Evolutionary conservation across 768 basidiomycete species (phyloP), one percentile per base, ranked within the genome.

Genomic region (Jaapia argillacea): DNA sequence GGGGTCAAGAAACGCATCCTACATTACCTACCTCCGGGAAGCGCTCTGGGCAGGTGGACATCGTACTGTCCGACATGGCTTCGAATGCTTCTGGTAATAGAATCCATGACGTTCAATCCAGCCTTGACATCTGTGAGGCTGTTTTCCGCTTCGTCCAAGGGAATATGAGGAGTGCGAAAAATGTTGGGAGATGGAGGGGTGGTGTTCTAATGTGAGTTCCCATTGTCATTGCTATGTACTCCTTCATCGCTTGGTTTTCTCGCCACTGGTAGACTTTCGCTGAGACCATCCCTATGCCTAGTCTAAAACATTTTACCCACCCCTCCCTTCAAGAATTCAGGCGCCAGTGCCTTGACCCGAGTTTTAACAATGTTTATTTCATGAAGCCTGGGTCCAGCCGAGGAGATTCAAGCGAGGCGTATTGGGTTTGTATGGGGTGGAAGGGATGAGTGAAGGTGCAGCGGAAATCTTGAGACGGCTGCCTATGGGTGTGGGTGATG

Each of bases 41-140:
- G n/a, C n/a, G n/a, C n/a, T n/a, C n/a, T n/a, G 60, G 64, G 6
- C 74, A 71, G 59, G 83, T 79, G 5, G 90, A 97, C 57, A 65
- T 93, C 14, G 74, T 96, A 21, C 68, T 96, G 3, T 88, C 83
- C 5, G 93, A 96, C 55, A 92, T 97, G 84, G 87, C 91, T 14
- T 79, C 79, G 16, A 91, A 92, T 58, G 68, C 78, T 46, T 75
- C 82, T 2, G 93, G 94, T 4, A 79, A 84, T 47, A 58, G 69
- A 14, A 59, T 63, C 0, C 69, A 70, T 40, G 93, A 98, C 60
- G 71, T 74, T 1, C 71, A 81, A 53, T 58, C 70, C 6, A 81
- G 81, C 45, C 68, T 93, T 24, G 72, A 81, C 27, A 81, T 97
- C 18, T 86, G 81, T 55, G 61, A 71, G 27, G 77, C 83, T 3